A percentile compares a stretch with the other conserved stretches of the same genome.
Conservation (phyloP, 768 basidiomycete genomes). For the Naematelia aurantialba region DNA sequence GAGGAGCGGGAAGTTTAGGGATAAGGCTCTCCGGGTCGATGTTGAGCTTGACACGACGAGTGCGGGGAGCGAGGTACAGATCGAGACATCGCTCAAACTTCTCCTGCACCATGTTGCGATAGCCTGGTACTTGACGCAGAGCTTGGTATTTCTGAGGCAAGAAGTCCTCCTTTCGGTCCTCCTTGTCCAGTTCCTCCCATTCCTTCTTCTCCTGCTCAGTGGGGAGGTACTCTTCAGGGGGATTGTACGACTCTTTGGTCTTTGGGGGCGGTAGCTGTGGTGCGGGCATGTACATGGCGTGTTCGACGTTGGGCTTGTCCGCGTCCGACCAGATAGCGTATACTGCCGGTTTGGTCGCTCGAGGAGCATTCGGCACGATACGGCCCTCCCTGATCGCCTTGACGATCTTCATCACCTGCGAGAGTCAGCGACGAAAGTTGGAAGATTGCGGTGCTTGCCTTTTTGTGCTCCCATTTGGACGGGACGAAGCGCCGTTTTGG, state of each 20-base stretch:
- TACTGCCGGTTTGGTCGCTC: slow-evolving; percentile 61
- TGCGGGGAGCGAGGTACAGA: slow-evolving; percentile 89
- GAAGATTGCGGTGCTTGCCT: slow-evolving; percentile 57
- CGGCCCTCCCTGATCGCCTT: slow-evolving; percentile 95
- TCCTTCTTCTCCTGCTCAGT: slow-evolving; percentile 72
- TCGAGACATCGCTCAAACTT: slow-evolving; percentile 91
- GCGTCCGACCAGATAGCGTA: slow-evolving; percentile 84
- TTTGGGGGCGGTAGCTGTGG: slow-evolving; percentile 85
- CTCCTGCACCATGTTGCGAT: slow-evolving; percentile 85
- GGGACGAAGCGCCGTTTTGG: slow-evolving; percentile 95
- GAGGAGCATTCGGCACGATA: slow-evolving; percentile 84
- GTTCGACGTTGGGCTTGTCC: slow-evolving; percentile 59
- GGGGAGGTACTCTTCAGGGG: slow-evolving; percentile 92
- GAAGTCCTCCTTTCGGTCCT: slow-evolving; percentile 85
- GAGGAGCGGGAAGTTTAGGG: slow-evolving; percentile 89
- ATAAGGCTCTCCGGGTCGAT: slow-evolving; percentile 87
- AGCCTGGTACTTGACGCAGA: slow-evolving; percentile 85
- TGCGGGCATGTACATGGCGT: slow-evolving; percentile 84
- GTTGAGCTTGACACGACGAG: slow-evolving; percentile 69
- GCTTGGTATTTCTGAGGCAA: slow-evolving; percentile 80
- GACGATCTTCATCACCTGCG: slow-evolving; percentile 97
- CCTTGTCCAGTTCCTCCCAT: slow-evolving; percentile 78
- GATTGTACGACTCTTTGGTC: slow-evolving; percentile 97
- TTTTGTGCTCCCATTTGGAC: slow-evolving; percentile 99
- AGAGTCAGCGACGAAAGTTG: not conserved